These are phyloP conservation scores for Astrocystis sublimbata DNA, from an alignment of 495 filamentous ascomycete species.

Conservation along the genomic window DNA sequence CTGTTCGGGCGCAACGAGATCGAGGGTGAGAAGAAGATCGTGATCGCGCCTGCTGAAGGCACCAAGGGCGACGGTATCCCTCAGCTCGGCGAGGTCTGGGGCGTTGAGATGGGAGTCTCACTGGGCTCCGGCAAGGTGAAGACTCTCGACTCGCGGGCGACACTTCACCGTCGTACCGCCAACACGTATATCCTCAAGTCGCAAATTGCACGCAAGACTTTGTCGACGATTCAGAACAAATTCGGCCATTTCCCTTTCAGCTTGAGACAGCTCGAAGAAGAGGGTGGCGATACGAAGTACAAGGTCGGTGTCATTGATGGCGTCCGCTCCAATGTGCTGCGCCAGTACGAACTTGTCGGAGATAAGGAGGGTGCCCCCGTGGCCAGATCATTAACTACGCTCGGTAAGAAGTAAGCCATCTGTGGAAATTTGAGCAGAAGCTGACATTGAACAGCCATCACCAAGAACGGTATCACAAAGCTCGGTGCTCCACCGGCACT, in stretches of 20 bases:
- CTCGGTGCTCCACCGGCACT: slow-evolving; percentile 70
- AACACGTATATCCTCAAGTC: slow-evolving; percentile 91
- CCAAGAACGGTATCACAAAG: slow-evolving; percentile 92
- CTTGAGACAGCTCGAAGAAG: slow-evolving; percentile 93
- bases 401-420: slow-evolving; percentile 65
- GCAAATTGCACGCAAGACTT: slow-evolving; percentile 81
- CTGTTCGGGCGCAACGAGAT: slow-evolving; percentile 95
- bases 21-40: slow-evolving; percentile 97
- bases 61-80: slow-evolving; percentile 89
- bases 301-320: slow-evolving; percentile 82
- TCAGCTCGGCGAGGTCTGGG: slow-evolving; percentile 95
- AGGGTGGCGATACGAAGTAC: slow-evolving; percentile 86
- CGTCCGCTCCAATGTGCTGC: slow-evolving; percentile 83
- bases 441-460: slow-evolving; percentile 68
- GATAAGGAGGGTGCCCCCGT: slow-evolving; percentile 85
- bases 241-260: slow-evolving; percentile 98
- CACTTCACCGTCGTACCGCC: slow-evolving; percentile 87
- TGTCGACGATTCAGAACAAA: slow-evolving; percentile 92
- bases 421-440: slow-evolving; percentile 7
- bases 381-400: slow-evolving; percentile 81
- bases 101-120: slow-evolving; percentile 91
- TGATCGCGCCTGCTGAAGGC: slow-evolving; percentile 79
- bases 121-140: slow-evolving; percentile 93
- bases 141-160: slow-evolving; percentile 79
- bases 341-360: slow-evolving; percentile 93